Evolutionary conservation across 345 rosid genomes (phyloP), one percentile per base, ranked within the genome.

Genomic region (Citrus inodora): DNA sequence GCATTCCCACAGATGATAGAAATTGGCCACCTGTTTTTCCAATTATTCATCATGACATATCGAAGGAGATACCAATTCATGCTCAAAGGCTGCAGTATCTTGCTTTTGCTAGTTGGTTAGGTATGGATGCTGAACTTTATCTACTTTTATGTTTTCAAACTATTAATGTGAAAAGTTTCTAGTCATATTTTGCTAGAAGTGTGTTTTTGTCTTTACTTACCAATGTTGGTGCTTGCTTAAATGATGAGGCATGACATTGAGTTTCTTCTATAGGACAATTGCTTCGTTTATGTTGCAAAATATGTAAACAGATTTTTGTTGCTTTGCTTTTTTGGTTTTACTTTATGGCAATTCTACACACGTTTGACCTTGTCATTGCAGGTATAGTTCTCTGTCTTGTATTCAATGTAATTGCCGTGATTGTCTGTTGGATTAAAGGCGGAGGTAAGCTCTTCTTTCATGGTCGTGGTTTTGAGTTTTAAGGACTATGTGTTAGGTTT

Each of bases 41-140:
- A 67, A 91, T 97, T 61, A 97, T 97, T 70, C 99, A 94, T 83
- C 99, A 97, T 81, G 99, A 97, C 81, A 92, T 97, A 73, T 89
- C 98, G 33, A 97, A 92, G 51, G 99, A 97, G 84, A 94, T 93
- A 85, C 99, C 98, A 16, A 88, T 90, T 76, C 92, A 92, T 86
- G 98, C 94, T n/a, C 99, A 97, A 48, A 92, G 88, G 87, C 86
- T 93, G 78, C 99, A 97, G 83, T 97, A 97, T 85, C 87, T 97
- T 78, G 99, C 99, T 72, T 97, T 97, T 56, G 98, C 98, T 46
- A 97, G 97, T 87, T 97, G 98, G 99, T 89, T 97, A 82, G 99
- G 99, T 94, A 81, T 76, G 87, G 5, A 46, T 25, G 4, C 59
- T 22, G 55, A 76, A 22, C 66, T 69, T 32, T 61, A 74, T 48